Conservation (phyloP, 2,329 filamentous ascomycete species). For the Verticillium nubilum region DNA sequence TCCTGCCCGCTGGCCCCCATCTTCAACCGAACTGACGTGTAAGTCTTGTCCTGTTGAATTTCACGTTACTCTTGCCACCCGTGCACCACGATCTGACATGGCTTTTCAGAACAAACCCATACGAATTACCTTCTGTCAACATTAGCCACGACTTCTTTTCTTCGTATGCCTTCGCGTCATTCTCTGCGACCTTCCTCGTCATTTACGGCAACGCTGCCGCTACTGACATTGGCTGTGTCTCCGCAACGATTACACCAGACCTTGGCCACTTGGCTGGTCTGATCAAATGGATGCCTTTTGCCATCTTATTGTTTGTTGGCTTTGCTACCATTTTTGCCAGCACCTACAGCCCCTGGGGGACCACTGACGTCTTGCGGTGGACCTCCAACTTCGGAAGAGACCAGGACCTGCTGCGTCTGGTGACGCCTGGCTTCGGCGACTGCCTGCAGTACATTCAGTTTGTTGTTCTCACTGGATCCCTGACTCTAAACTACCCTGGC, state of each 20-base stretch:
- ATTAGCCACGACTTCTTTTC: slow-evolving; percentile 70
- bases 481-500: slow-evolving; percentile 85
- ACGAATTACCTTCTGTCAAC: slow-evolving; percentile 64
- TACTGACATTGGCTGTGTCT: slow-evolving; percentile 71
- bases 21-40: slow-evolving; percentile 47
- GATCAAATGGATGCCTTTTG: slow-evolving; percentile 69
- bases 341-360: slow-evolving; percentile 91
- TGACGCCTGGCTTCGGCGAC: slow-evolving; percentile 94
- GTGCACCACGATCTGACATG: not conserved
- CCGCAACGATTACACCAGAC: slow-evolving; percentile 77
- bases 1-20: slow-evolving; percentile 71
- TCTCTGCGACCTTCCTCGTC: slow-evolving; percentile 67
- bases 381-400: slow-evolving; percentile 97
- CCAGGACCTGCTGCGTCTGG: slow-evolving; percentile 81
- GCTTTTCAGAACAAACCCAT: not conserved
- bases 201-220: slow-evolving; percentile 64
- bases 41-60: slow-evolving; percentile 16
- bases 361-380: slow-evolving; percentile 86
- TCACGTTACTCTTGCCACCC: too few species aligned
- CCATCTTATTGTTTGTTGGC: slow-evolving; percentile 73
- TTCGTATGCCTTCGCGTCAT: slow-evolving; percentile 81
- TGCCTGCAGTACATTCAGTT: slow-evolving; percentile 98
- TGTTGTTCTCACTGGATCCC: slow-evolving; percentile 76
- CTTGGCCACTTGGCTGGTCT: slow-evolving; percentile 66
- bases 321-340: slow-evolving; percentile 78